Conservation (phyloP, 2,329 filamentous ascomycete species). For the Colletotrichum higginsianum region DNA sequence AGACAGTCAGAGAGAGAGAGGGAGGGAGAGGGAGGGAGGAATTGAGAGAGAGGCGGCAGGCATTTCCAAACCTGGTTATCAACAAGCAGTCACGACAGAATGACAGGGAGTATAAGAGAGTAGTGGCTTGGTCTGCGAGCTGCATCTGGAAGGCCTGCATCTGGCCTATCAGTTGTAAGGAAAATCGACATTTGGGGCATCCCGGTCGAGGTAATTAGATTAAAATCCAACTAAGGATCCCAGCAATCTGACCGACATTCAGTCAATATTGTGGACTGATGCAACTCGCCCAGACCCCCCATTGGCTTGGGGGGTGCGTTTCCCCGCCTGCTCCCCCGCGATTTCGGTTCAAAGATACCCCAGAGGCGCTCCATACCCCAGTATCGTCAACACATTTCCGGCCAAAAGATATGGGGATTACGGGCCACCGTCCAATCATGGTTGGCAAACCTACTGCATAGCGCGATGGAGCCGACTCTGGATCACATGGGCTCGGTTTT, state of each 20-base stretch:
- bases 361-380: background rate
- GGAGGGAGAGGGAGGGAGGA: no score
- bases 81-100: background rate
- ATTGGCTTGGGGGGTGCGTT: background rate
- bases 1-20: no score
- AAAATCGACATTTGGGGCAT: background rate
- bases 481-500: background rate
- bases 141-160: background rate
- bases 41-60: no score
- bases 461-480: background rate
- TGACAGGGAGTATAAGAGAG: no score
- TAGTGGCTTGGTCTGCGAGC: background rate
- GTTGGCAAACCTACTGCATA: background rate
- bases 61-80: no score
- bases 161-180: background rate
- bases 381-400: background rate
- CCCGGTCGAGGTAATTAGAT: background rate
- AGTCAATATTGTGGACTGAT: background rate
- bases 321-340: constrained; percentile 1
- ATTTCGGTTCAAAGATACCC: constrained; percentile 3
- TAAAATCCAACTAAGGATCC: background rate
- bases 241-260: background rate
- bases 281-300: background rate
- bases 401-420: background rate
- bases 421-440: background rate